phyloP scores from a whole-genome alignment of 2,329 filamentous ascomycete species.

The Neopestalotiopsis clavispora region DNA sequence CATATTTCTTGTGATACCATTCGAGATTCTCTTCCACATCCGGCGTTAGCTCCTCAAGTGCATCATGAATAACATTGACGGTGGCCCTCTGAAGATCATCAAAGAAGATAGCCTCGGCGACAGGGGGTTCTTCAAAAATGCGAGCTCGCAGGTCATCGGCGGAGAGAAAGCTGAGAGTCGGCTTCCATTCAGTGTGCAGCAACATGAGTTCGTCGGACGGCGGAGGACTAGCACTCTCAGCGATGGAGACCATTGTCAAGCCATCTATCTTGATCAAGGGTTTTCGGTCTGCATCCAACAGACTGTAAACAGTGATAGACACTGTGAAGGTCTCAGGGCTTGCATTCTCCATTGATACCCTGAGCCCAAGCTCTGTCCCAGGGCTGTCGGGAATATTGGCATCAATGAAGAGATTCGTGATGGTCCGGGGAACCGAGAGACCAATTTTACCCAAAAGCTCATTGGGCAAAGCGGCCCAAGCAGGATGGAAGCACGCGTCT shows the following conservation, averaged over 20 bases:
- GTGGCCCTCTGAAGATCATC: conserved; percentile 13
- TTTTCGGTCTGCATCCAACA: neutral
- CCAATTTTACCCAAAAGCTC: conserved; percentile 3
- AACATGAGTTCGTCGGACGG: conserved; percentile 7
- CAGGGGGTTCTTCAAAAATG: neutral
- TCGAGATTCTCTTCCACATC: conserved; percentile 10
- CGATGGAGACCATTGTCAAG: conserved; percentile 10
- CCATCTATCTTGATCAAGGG: conserved; percentile 12
- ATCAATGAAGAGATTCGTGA: conserved; percentile 5
- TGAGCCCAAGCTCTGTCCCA: conserved; percentile 7
- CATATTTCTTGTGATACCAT: conserved; percentile 11
- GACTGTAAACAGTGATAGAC: conserved; percentile 4
- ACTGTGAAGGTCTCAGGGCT: neutral
- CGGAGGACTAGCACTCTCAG: neutral
- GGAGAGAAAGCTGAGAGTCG: conserved; percentile 4
- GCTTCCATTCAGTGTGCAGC: conserved; percentile 7
- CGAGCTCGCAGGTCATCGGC: conserved; percentile 2
- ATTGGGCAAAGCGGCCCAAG: conserved; percentile 5
- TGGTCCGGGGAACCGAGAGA: conserved; percentile 10
- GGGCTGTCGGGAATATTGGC: neutral
- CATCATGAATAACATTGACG: conserved; percentile 14
- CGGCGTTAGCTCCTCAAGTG: conserved; percentile 4
- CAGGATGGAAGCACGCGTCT: conserved; percentile 13
- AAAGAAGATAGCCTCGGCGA: conserved; percentile 7
- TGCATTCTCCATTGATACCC: conserved; percentile 4